Evolutionary conservation across 805 yeast species (phyloP).

Genomic region (Metschnikowia drakensbergensis): DNA sequence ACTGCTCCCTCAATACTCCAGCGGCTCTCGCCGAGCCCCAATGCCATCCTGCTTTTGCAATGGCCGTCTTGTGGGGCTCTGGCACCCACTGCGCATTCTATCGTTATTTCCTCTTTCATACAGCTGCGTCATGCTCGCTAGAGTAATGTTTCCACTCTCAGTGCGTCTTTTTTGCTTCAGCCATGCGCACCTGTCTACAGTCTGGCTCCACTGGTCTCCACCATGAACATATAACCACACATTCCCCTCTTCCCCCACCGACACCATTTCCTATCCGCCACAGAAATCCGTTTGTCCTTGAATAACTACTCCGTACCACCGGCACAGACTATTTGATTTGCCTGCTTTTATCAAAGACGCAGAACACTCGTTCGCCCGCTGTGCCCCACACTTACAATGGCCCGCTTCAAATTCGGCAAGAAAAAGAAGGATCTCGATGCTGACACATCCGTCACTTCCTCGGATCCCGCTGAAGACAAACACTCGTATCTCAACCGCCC

Average conservation of each 20-base stretch:
- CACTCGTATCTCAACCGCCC: slow-evolving; percentile 17
- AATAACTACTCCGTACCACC: background rate
- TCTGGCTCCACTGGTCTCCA: background rate
- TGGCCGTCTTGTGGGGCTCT: background rate
- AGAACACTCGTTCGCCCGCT: background rate
- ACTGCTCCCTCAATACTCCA: too few relatives aligned
- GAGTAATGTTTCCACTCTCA: background rate
- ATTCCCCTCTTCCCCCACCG: background rate
- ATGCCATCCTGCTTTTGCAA: too few relatives aligned
- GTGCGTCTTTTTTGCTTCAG: background rate
- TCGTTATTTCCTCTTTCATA: slow-evolving; percentile 4
- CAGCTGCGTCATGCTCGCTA: slow-evolving; percentile 1
- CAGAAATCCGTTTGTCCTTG: background rate
- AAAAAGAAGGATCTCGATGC: slow-evolving; percentile 35
- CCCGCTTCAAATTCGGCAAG: slow-evolving; percentile 56
- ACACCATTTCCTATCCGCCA: background rate
- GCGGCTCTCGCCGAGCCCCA: too few relatives aligned
- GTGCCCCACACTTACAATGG: slow-evolving; percentile 30
- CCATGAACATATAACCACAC: slow-evolving; percentile 4
- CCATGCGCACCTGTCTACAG: slow-evolving; percentile 4
- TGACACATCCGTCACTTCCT: slow-evolving; percentile 17
- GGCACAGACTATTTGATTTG: background rate
- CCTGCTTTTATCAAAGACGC: background rate
- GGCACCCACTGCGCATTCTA: background rate
- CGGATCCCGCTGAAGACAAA: slow-evolving; percentile 6